Base-by-base conservation (phyloP, 805 yeast genomes). In the Tetrapisispora fleetii region DNA sequence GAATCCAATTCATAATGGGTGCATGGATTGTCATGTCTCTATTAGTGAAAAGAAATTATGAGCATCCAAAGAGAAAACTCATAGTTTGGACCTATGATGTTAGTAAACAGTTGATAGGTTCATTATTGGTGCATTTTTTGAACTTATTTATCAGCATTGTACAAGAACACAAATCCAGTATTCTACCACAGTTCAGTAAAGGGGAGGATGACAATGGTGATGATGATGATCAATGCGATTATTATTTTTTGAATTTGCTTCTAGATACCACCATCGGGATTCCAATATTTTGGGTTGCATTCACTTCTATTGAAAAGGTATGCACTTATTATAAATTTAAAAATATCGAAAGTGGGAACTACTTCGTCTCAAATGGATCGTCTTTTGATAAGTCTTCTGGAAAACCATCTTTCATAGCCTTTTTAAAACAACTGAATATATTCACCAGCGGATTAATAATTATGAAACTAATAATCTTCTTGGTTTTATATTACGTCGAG, bases 241-340 rank as follows among this genome's bases (percentile, higher is more conserved):
- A 96, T 93, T 91, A 93, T 69, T 91, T 91, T 60, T 70, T 93
- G 48, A 91, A 86, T 58, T 76, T 91, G 37, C 73, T 91, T 28
- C 77, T 91, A 61, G 99, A 91, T 64, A 90, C 98, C 39, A 91
- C 99, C 0, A 75, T 90, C 7, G 99, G 99, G 0, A 91, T 91
- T 2, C 95, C 95, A 7, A 77, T 91, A 2, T 68, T 85, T 24
- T 85, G 86, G 79, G 64, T 65, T 7, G 65, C 71, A 22, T 71
- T 90, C 28, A 75, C 75, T 50, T 52, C 71, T 2, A 70, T 81
- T 1, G 83, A 81, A 60, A 67, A 64, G 16, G 47, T 71, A 2
- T 76, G 65, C 32, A 53, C 50, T 18, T 46, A 45, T 37, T 57
- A 62, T 11, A 50, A 59, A 2, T 52, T 70, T n/a, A 49, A 67